These are phyloP conservation scores for Taphrina betulina DNA, from an alignment of 1,139 yeast species.

Conservation along the genomic window DNA sequence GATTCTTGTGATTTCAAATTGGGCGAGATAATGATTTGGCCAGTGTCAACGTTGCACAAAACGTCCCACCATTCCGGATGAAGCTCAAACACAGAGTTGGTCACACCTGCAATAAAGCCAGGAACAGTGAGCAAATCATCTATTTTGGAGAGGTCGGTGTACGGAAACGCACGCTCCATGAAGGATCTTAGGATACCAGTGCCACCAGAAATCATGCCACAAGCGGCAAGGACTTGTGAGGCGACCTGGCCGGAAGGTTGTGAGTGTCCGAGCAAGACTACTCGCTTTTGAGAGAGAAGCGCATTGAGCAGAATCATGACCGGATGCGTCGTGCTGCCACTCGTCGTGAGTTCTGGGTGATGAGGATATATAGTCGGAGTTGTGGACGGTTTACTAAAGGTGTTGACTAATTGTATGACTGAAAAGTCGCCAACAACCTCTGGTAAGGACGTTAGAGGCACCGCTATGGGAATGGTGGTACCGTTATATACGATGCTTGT, in stretches of 20 bases:
- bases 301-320: slow-evolving; percentile 59
- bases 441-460: slow-evolving; percentile 44
- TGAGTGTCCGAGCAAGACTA: slow-evolving; percentile 57
- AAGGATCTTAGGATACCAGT: slow-evolving; percentile 56
- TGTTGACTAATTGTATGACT: background rate
- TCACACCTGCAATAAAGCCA: slow-evolving; percentile 64
- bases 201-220: slow-evolving; percentile 59
- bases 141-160: slow-evolving; percentile 61
- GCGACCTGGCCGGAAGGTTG: slow-evolving; percentile 58
- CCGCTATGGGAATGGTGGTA: slow-evolving; percentile 38
- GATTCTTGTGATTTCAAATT: slow-evolving; percentile 8
- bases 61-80: slow-evolving; percentile 63
- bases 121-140: slow-evolving; percentile 51
- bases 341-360: slow-evolving; percentile 35
- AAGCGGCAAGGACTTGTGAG: slow-evolving; percentile 55
- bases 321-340: slow-evolving; percentile 47
- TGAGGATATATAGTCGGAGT: slow-evolving; percentile 38
- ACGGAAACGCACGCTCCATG: slow-evolving; percentile 55
- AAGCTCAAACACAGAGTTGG: slow-evolving; percentile 62
- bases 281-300: slow-evolving; percentile 57
- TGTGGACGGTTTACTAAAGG: slow-evolving; percentile 39
- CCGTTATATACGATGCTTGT: slow-evolving; percentile 9
- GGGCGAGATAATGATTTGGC: slow-evolving; percentile 48
- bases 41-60: slow-evolving; percentile 55
- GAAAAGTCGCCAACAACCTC: slow-evolving; percentile 44